Conservation (phyloP, 768 basidiomycete species). For the Termitomyces titanicus region DNA sequence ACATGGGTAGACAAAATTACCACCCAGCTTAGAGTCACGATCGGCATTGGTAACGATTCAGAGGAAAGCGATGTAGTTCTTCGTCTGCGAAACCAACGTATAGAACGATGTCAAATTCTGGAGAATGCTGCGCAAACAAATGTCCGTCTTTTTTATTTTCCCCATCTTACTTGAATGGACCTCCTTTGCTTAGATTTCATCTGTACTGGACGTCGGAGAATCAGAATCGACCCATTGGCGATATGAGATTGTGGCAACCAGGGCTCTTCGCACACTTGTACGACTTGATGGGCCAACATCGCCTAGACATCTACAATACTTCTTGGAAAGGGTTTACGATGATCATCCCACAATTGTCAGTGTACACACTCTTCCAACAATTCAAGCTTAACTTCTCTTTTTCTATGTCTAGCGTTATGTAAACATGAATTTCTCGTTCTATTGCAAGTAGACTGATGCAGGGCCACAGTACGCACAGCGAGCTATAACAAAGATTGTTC, state of each 20-base stretch:
- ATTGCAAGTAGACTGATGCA: neutral
- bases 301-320: slow-evolving; percentile 46
- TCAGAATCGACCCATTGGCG: slow-evolving; percentile 73
- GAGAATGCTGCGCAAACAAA: slow-evolving; percentile 39
- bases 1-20: slow-evolving; percentile 36
- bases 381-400: neutral
- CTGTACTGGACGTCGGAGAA: slow-evolving; percentile 56
- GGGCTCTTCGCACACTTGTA: slow-evolving; percentile 65
- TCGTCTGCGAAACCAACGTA: slow-evolving; percentile 41
- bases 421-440: slow-evolving; percentile 19
- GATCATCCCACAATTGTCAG: slow-evolving; percentile 66
- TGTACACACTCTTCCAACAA: slow-evolving; percentile 1
- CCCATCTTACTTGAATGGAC: neutral
- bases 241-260: slow-evolving; percentile 67
- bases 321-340: slow-evolving; percentile 58
- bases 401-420: slow-evolving; percentile 51
- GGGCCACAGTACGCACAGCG: slow-evolving; percentile 59
- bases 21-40: slow-evolving; percentile 29
- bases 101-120: slow-evolving; percentile 35
- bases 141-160: slow-evolving; percentile 43
- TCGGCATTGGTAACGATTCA: slow-evolving; percentile 23
- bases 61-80: slow-evolving; percentile 36
- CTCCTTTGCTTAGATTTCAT: slow-evolving; percentile 24
- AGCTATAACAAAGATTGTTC: slow-evolving; percentile 72
- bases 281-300: slow-evolving; percentile 58